phyloP scores from a whole-genome alignment of 179 eudicot genomes.

The Amaranthus tricolor region DNA sequence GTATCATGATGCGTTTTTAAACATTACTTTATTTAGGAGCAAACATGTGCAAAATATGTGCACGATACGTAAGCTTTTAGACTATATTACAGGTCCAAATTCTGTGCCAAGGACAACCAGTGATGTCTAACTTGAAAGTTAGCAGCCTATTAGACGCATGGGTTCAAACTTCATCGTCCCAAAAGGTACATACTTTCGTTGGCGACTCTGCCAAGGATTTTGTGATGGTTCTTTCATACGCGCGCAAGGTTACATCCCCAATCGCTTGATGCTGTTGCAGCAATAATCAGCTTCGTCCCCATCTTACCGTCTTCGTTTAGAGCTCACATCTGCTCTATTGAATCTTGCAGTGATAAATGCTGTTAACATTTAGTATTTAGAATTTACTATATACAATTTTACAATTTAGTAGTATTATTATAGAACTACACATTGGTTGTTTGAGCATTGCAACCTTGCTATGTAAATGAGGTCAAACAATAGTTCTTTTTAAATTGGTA shows the following conservation, averaged over 20 bases:
- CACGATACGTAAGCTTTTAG: background rate
- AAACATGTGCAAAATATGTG: background rate
- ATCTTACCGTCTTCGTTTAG: constrained; percentile 13
- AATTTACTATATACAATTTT: constrained; percentile 2
- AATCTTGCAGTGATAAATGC: background rate
- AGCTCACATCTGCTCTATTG: constrained; percentile 1
- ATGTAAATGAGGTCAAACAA: constrained; percentile 21
- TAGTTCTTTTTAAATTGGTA: constrained; percentile 12
- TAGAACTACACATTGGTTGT: constrained; percentile 16
- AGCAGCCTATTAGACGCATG: constrained; percentile 42
- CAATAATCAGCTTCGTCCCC: background rate
- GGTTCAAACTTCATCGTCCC: constrained; percentile 29
- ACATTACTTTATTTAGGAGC: background rate
- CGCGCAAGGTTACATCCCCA: constrained; percentile 22
- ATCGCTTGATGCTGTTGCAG: constrained; percentile 14
- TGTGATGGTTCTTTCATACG: constrained; percentile 45
- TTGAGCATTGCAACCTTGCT: constrained; percentile 23
- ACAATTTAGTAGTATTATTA: background rate
- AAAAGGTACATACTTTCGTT: constrained; percentile 29
- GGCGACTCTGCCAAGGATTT: constrained; percentile 52
- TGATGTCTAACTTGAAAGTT: constrained; percentile 34
- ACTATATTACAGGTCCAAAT: constrained; percentile 35
- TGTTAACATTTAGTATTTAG: background rate
- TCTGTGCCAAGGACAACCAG: constrained; percentile 39
- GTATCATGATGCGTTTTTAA: background rate